phyloP scores from a whole-genome alignment of 257 asterid genomes.

The Paraleonurus japonicus region DNA sequence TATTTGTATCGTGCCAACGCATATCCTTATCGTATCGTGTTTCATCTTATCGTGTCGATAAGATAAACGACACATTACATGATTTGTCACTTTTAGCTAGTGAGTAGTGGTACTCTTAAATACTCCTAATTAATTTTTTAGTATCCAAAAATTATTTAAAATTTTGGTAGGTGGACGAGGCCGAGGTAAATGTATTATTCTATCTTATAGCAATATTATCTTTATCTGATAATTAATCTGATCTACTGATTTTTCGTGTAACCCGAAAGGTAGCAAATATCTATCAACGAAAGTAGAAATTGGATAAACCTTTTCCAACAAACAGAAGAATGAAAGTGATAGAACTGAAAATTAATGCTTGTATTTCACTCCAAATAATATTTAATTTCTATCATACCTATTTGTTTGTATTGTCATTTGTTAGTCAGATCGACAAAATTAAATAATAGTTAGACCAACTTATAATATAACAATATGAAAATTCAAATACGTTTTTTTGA shows the following conservation, averaged over 20 bases:
- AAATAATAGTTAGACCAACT: neutral
- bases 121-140: too few species aligned
- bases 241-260: slow-evolving; percentile 6
- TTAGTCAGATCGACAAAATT: neutral
- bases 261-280: slow-evolving; percentile 20
- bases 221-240: neutral
- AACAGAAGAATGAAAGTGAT: slow-evolving; percentile 24
- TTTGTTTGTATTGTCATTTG: too few species aligned
- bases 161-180: neutral
- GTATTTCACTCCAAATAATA: neutral
- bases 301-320: slow-evolving; percentile 4
- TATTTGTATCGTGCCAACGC: too few species aligned
- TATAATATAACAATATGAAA: neutral
- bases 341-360: neutral
- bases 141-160: neutral
- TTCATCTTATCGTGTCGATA: too few species aligned
- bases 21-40: too few species aligned
- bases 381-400: too few species aligned
- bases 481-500: neutral
- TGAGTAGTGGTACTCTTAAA: too few species aligned
- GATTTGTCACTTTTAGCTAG: too few species aligned
- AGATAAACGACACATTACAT: too few species aligned
- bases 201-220: neutral
- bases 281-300: neutral
- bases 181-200: neutral